Base-by-base conservation (phyloP, 805 yeast species). In the Saccharomyces eubayanus region DNA sequence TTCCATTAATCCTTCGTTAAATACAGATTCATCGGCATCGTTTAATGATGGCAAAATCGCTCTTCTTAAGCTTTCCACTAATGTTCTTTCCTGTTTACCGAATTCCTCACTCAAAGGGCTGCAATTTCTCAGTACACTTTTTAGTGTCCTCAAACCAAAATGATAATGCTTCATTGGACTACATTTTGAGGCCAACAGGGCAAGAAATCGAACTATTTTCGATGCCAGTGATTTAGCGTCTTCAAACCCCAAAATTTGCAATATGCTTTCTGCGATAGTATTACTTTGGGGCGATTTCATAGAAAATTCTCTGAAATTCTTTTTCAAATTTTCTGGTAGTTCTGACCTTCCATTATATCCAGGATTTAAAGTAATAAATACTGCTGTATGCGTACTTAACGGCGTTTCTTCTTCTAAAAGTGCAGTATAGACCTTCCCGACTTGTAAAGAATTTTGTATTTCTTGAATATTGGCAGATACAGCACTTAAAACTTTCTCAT, bases 331-430 rank as follows among this genome's bases (percentile, higher is more conserved):
- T 53, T 91, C 96, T 0, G 98, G 98, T 11, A 92, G 71, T 27
- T 76, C 77, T 2, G 88, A 79, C 66, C 98, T 80, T 0, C 97
- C 98, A 11, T 82, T 81, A 63, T 92, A 92, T 0, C 78, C 84
- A 1, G 97, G 97, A 63, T 92, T 92, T 87, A 90, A 85, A 0
- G 98, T 92, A 1, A 92, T 82, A 65, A 91, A 91, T 0, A 92
- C 72, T 0, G 95, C 96, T 0, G 87, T 76, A 28, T 77, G 76
- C 2, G 69, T 64, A 50, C 77, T 62, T 1, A 85, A 74, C 0
- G 56, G 50, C 0, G 78, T 55, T 2, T 59, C 53, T 49, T 70
- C 74, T 1, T 78, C 82, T 12, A 79, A 66, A 1, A 85, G 61
- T 14, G 74, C 74, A 10, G 81, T 68, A 0, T 46, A 46, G 0